These are phyloP conservation scores for Geranium rotundifolium DNA, from an alignment of 345 rosid genomes.

Conservation along the genomic window DNA sequence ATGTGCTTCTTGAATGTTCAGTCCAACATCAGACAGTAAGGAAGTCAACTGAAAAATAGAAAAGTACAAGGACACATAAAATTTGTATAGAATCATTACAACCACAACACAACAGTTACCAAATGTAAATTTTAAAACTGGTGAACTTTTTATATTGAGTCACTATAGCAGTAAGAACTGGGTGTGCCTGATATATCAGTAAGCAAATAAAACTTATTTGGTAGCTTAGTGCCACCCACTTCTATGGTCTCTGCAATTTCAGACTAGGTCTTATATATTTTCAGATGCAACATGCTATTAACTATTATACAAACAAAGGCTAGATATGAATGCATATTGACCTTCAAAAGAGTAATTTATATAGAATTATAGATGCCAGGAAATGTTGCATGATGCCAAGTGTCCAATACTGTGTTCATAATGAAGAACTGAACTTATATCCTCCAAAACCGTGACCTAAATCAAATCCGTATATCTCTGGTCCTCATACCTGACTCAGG, in stretches of 20 bases:
- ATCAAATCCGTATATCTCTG: neutral
- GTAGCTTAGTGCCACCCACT: neutral
- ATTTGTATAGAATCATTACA: neutral
- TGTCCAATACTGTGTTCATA: too few species aligned
- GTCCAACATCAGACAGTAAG: conserved; percentile 47
- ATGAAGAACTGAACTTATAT: neutral
- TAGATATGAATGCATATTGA: too few species aligned
- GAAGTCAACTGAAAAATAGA: conserved; percentile 46
- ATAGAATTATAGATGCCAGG: too few species aligned
- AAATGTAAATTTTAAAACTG: too few species aligned
- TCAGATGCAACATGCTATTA: too few species aligned
- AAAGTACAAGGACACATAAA: neutral
- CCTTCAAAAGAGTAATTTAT: too few species aligned
- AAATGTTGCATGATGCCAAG: too few species aligned
- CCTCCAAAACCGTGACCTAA: too few species aligned
- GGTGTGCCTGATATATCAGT: neutral
- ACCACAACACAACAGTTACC: neutral
- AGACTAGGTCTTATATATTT: too few species aligned
- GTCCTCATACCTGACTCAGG: conserved; percentile 16
- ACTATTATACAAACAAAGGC: too few species aligned
- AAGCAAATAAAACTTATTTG: neutral
- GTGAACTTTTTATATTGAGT: too few species aligned
- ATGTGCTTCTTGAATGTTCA: conserved; percentile 73
- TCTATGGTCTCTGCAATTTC: too few species aligned
- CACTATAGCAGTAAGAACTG: neutral